Evolutionary conservation across 371 early-diverging fungal genomes (phyloP).

Genomic region (Funneliformis caledonium): DNA sequence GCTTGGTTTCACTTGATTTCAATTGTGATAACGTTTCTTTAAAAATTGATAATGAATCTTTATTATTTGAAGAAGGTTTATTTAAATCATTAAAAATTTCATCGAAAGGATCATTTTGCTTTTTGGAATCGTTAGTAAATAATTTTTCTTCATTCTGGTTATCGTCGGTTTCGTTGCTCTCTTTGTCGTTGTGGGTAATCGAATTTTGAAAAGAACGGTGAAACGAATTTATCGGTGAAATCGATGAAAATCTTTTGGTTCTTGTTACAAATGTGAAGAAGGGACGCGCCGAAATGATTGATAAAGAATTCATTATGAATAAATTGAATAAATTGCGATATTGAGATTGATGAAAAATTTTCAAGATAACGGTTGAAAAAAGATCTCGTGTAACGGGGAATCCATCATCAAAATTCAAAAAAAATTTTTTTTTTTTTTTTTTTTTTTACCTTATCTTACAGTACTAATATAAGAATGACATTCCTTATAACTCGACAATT

Average conservation of each 20-base stretch:
- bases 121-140: too few species aligned
- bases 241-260: neutral
- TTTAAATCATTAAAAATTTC: neutral
- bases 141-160: too few species aligned
- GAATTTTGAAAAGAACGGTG: neutral
- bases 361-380: too few species aligned
- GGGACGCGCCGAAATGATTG: neutral
- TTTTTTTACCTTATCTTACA: too few species aligned
- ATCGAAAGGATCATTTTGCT: neutral
- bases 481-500: neutral
- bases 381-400: too few species aligned
- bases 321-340: too few species aligned
- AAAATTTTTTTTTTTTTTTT: too few species aligned
- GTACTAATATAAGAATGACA: neutral
- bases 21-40: neutral
- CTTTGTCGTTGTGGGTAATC: neutral
- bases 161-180: neutral
- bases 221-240: neutral
- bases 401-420: too few species aligned
- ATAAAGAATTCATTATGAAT: neutral
- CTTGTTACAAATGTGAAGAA: neutral
- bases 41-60: neutral
- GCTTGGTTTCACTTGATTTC: slow-evolving; percentile 22
- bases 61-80: neutral
- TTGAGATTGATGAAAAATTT: too few species aligned